A percentile compares a stretch with the other conserved stretches of the same genome.
phyloP scores from a whole-genome alignment of 139 green algal genomes.

The Raphidocelis subcapitata region DNA sequence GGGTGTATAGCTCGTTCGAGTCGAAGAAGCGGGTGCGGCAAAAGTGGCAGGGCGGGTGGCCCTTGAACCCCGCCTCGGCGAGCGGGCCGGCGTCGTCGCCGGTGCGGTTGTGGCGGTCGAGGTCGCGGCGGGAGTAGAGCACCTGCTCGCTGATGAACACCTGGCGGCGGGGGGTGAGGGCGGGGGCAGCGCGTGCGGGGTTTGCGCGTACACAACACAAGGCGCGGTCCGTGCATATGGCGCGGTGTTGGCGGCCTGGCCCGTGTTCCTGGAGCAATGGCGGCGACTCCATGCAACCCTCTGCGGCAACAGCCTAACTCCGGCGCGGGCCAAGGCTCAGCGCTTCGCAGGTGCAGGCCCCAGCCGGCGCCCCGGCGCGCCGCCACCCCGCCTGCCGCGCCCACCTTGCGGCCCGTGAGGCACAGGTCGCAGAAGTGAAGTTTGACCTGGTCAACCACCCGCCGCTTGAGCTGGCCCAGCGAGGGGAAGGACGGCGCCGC shows the following conservation, averaged over 20 bases:
- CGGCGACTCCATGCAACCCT: no score
- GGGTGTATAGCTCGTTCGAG: slow-evolving; percentile 85
- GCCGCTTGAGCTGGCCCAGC: slow-evolving; percentile 62
- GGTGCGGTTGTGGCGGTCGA: slow-evolving; percentile 74
- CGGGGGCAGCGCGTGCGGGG: no score
- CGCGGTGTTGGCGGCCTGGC: no score
- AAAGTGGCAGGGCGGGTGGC: slow-evolving; percentile 69
- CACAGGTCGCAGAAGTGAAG: slow-evolving; percentile 91
- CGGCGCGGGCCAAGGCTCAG: no score
- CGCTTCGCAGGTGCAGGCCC: no score
- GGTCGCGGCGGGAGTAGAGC: slow-evolving; percentile 76
- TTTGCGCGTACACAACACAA: no score
- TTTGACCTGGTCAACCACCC: slow-evolving; percentile 58
- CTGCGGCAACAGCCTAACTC: no score
- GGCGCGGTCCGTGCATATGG: no score
- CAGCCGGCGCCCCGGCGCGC: no score
- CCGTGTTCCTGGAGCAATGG: no score
- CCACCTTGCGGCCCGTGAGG: slow-evolving; percentile 82
- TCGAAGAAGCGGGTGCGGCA: slow-evolving; percentile 82
- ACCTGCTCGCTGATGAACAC: slow-evolving; percentile 92
- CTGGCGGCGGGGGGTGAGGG: slow-evolving; percentile 41
- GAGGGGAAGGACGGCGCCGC: slow-evolving; percentile 39
- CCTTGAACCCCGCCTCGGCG: slow-evolving; percentile 86
- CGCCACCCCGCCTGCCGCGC: no score
- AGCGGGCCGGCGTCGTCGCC: slow-evolving; percentile 79